Conservation (phyloP, 352 stramenopile genomes). For the Pythium volutum region DNA sequence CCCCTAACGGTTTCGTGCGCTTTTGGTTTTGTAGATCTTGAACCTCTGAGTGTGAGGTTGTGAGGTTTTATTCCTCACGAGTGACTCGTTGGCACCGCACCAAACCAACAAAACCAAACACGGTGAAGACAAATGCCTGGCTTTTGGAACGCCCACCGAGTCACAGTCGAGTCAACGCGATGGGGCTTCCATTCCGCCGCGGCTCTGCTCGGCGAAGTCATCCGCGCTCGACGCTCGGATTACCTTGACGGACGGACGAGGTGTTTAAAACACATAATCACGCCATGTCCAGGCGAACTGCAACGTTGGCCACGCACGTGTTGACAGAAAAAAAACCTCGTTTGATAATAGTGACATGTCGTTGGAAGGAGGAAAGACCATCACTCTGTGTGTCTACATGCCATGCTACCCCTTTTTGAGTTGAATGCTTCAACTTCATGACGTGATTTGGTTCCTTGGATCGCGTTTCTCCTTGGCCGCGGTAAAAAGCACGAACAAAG, state of each 20-base stretch:
- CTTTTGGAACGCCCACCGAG: too few relatives aligned
- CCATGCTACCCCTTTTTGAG: background rate
- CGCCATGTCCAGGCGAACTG: too few relatives aligned
- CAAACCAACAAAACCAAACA: too few relatives aligned
- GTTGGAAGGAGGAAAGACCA: constrained; percentile 2
- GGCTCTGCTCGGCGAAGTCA: too few relatives aligned
- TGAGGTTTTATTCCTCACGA: constrained; percentile 12
- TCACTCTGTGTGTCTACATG: background rate
- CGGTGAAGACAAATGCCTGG: too few relatives aligned
- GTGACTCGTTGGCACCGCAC: background rate
- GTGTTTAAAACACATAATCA: too few relatives aligned
- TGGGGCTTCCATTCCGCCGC: too few relatives aligned
- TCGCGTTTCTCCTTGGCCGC: background rate
- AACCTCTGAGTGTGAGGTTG: constrained; percentile 13
- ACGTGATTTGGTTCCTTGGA: background rate
- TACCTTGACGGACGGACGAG: too few relatives aligned
- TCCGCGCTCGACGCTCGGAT: too few relatives aligned
- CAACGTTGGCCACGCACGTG: background rate
- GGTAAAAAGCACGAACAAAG: background rate
- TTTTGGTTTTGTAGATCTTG: background rate
- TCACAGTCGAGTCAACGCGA: too few relatives aligned
- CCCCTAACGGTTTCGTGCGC: background rate
- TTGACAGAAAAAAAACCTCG: constrained; percentile 13
- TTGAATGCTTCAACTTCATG: background rate
- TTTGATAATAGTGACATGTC: constrained; percentile 8